Evolutionary conservation across 805 yeast species (phyloP), one percentile per base, ranked within the genome.

Genomic region (Lachancea quebecensis): DNA sequence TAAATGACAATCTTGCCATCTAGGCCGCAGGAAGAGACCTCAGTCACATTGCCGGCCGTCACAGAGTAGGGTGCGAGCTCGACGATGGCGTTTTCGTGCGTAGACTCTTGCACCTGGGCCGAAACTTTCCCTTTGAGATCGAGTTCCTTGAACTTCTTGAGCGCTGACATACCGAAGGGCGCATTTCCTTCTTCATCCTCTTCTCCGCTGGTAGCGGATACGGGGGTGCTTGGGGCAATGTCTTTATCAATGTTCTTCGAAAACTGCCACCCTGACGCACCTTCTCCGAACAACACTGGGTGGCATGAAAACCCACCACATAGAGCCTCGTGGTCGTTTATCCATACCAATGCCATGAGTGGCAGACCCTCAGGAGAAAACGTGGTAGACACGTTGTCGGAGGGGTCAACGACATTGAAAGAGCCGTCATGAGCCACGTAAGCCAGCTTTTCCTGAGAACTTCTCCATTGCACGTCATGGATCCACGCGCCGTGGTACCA

Each of bases 251-350:
- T 71, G 35, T 79, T 75, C 62, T 67, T 72, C 52, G 74, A 69
- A 62, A 64, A 78, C 48, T 61, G 71, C 85, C 71, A 69, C 58
- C 95, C 95, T 44, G 78, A 78, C 25, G 66, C 52, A 48, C 75
- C 79, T 36, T 95, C 96, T 56, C 78, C 75, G 61, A 85, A 91
- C 34, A 88, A 82, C 41, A 90, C 79, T 42, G 96, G 95, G 66
- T 86, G 87, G 68, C 95, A 85, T 64, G 87, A 89, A 68, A 83
- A 89, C 40, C 99, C 99, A 3, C 90, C 98, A 33, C 85, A 93
- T 44, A 89, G 74, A 40, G 90, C 69, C 57, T 81, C 79, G 52
- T 70, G 67, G 53, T 85, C 84, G 49, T 77, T 71, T 41, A 79
- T 70, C 75, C 87, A 93, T 41, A 81, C 70, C 44, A 91, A 66